These are phyloP conservation scores for Cryptococcus sp. DNA, from an alignment of 1,284 basidiomycete genomes.

Conservation along the genomic window DNA sequence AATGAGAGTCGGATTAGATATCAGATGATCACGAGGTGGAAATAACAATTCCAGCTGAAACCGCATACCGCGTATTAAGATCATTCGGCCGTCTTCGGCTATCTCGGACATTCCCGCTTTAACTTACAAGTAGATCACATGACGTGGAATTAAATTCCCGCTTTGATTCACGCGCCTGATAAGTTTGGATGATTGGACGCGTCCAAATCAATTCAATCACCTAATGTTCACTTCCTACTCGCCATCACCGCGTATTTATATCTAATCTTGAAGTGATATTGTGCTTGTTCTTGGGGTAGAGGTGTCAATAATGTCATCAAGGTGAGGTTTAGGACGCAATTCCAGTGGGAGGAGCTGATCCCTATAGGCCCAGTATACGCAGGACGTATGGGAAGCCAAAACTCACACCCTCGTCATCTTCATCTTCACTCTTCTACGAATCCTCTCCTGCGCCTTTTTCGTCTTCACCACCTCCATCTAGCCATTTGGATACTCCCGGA, in stretches of 20 bases:
- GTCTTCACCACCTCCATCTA: conserved; percentile 7
- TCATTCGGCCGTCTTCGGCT: neutral
- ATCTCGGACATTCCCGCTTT: neutral
- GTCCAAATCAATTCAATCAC: neutral
- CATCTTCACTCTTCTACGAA: conserved; percentile 6
- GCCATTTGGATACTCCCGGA: neutral
- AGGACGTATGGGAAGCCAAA: conserved; percentile 31
- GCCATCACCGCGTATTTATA: too few relatives aligned
- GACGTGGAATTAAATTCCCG: neutral
- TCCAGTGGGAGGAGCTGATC: neutral
- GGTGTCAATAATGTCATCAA: neutral
- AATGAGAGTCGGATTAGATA: neutral
- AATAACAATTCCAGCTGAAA: neutral
- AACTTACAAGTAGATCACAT: neutral
- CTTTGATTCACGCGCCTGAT: too few relatives aligned
- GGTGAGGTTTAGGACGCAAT: neutral
- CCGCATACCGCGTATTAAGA: neutral
- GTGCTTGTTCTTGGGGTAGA: too few relatives aligned
- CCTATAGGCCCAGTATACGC: conserved; percentile 22
- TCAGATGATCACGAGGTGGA: neutral
- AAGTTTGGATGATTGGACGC: too few relatives aligned
- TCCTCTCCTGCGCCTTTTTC: neutral
- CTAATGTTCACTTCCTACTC: neutral
- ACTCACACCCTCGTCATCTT: conserved; percentile 9
- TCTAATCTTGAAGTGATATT: too few relatives aligned